A percentile compares a stretch with the other conserved stretches of the same genome.
Evolutionary conservation across 2,329 filamentous ascomycete species (phyloP).

Genomic region (Neofusicoccum ribis): DNA sequence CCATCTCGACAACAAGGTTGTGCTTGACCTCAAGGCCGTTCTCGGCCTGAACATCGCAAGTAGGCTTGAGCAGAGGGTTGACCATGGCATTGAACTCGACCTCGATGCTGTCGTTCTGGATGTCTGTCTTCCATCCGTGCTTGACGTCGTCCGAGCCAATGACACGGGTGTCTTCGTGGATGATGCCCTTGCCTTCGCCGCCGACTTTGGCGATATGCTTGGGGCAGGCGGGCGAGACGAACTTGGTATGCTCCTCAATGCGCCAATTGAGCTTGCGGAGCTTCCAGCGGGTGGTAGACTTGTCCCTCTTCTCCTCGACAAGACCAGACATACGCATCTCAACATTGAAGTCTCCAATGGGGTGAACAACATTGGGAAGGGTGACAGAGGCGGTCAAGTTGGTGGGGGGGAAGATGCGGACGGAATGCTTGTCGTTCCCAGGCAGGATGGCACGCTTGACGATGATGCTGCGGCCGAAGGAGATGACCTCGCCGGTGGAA

Average conservation of each 20-base stretch:
- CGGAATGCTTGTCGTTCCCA: conserved; percentile 80
- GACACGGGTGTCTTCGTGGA: conserved; percentile 72
- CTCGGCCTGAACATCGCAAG: conserved; percentile 74
- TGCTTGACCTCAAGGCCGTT: conserved; percentile 80
- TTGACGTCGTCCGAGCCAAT: conserved; percentile 82
- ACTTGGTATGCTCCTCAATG: conserved; percentile 83
- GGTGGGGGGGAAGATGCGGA: conserved; percentile 94
- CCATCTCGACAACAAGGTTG: conserved; percentile 86
- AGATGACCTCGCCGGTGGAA: conserved; percentile 62
- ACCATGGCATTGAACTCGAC: conserved; percentile 72
- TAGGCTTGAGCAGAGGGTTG: conserved; percentile 62
- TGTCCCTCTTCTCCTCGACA: conserved; percentile 65
- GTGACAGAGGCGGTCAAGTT: conserved; percentile 86
- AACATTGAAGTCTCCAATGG: conserved; percentile 78
- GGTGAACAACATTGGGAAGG: conserved; percentile 80
- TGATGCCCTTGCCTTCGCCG: conserved; percentile 67
- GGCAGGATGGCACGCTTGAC: conserved; percentile 79
- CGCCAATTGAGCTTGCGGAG: conserved; percentile 91
- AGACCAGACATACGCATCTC: conserved; percentile 84
- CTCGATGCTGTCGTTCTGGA: conserved; percentile 66
- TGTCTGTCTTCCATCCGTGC: conserved; percentile 85
- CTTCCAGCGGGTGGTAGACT: conserved; percentile 78
- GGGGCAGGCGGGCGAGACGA: conserved; percentile 74
- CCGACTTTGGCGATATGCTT: conserved; percentile 70
- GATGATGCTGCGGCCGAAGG: conserved; percentile 66